Base-by-base conservation (phyloP, 768 basidiomycete species). In the Lepiota venenata region DNA sequence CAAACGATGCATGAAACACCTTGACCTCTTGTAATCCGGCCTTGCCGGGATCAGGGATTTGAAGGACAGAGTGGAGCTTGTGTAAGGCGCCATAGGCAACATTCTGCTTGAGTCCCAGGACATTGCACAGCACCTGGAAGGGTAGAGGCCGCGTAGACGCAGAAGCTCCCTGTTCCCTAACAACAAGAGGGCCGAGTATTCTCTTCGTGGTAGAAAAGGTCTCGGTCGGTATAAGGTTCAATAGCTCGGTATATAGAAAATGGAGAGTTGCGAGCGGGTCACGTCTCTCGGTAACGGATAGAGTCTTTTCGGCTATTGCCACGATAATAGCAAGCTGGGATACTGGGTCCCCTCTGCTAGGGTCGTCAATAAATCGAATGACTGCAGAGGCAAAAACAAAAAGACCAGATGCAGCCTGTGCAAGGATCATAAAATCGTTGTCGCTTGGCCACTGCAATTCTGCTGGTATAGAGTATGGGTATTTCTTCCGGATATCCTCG, bases 31-130 rank as follows among this genome's bases (percentile, higher is more conserved):
- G 49, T 11, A 3, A 38, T 16, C 5, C 9, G 2, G 29, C 38
- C 9, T 16, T 21, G 27, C 41, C n/a, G 25, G 38, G 40, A 0
- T 29, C 16, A 8, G 49, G 49, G 18, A 50, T 42, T 18, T 41
- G 18, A 27, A 50, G 49, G 6, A 50, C 40, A 20, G 49, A 50
- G 16, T 50, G 49, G 9, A 50, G 39, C 14, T 41, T 50, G 27
- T 50, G 49, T 6, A 50, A 39, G 16, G 40, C 25, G 27, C 49
- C 39, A 32, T 50, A 50, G 37, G 40, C 49, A 9, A 50, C 38
- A 29, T 50, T 39, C 29, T 42, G 49, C 20, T 27, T 39, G 25
- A 50, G 29, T n/a, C 39, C 27, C 5, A 50, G 25, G 8, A 50
- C 14, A 18, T 50, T 50, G 29, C 49, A 50, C 11, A 42, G 14